Conservation (phyloP, 2,329 filamentous ascomycete species). For the Claviceps sp. region DNA sequence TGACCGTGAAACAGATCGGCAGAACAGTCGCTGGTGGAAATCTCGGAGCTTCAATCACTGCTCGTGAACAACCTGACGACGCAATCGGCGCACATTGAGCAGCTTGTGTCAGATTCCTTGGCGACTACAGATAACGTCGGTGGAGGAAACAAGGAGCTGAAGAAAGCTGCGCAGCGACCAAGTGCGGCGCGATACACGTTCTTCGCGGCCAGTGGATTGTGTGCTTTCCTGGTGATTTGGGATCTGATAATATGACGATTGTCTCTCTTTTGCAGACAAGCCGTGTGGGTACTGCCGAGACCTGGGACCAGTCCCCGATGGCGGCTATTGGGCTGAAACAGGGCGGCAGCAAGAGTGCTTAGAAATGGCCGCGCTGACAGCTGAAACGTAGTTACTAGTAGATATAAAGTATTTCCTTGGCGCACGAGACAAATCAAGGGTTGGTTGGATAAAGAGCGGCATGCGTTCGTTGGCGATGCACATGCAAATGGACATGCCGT, state of each 20-base stretch:
- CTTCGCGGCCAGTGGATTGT: conserved; percentile 64
- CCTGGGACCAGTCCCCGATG: not conserved
- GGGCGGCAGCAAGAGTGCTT: not conserved
- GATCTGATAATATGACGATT: conserved; percentile 47
- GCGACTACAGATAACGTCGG: conserved; percentile 76
- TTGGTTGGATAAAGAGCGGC: too few relatives aligned
- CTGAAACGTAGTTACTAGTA: not conserved
- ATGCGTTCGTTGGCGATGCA: too few relatives aligned
- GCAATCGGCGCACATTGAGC: conserved; percentile 80
- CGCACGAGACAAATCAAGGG: too few relatives aligned
- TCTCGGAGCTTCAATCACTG: conserved; percentile 80
- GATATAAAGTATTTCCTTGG: too few relatives aligned
- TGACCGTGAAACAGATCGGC: conserved; percentile 46
- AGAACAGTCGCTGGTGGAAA: conserved; percentile 82
- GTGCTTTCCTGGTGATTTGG: conserved; percentile 62
- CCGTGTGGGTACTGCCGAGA: not conserved
- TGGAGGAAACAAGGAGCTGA: conserved; percentile 80
- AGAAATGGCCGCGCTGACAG: too few relatives aligned
- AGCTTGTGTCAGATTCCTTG: conserved; percentile 72
- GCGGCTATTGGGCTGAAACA: not conserved
- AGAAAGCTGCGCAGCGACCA: conserved; percentile 59
- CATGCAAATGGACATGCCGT: too few relatives aligned
- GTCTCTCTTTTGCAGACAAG: not conserved
- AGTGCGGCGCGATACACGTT: conserved; percentile 69
- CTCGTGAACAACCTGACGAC: conserved; percentile 74